Evolutionary conservation across 208 protist genomes (phyloP).

Genomic region (Vickermania ingenoplastis): DNA sequence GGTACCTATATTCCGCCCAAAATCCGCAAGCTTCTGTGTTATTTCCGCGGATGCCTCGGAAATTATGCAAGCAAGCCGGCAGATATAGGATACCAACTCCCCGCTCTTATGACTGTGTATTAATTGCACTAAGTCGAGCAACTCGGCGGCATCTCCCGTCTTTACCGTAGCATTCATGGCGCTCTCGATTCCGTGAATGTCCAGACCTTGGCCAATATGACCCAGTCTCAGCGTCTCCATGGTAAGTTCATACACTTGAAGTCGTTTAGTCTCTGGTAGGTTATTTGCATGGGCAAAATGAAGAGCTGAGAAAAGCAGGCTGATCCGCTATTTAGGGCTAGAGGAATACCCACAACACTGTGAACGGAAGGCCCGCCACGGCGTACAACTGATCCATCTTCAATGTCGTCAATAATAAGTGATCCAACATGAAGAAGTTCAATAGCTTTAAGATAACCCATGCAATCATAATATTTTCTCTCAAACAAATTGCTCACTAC

Average conservation of each 20-base stretch:
- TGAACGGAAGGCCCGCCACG: conserved; percentile 43
- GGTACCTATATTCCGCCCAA: conserved; percentile 31
- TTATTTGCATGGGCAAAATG: conserved; percentile 24
- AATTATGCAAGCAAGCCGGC: conserved; percentile 38
- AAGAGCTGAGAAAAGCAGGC: conserved; percentile 61
- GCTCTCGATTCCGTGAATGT: conserved; percentile 43
- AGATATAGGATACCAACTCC: conserved; percentile 22
- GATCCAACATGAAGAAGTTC: conserved; percentile 67
- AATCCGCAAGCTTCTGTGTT: conserved; percentile 22
- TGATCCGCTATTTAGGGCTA: conserved; percentile 59
- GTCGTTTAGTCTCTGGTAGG: conserved; percentile 23
- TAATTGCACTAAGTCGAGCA: conserved; percentile 27
- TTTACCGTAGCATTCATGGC: conserved; percentile 37
- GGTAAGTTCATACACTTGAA: conserved; percentile 42
- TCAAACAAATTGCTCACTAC: conserved; percentile 40
- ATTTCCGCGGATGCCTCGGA: conserved; percentile 18
- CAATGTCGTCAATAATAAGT: conserved; percentile 69
- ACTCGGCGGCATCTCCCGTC: conserved; percentile 20
- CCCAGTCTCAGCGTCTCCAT: conserved; percentile 43
- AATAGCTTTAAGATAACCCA: conserved; percentile 33
- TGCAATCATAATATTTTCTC: conserved; percentile 43
- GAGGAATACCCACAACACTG: conserved; percentile 32
- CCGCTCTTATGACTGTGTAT: conserved; percentile 61
- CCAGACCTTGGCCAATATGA: conserved; percentile 58
- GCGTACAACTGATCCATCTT: conserved; percentile 55